Evolutionary conservation across 768 basidiomycete species (phyloP), one percentile per base, ranked within the genome.

Genomic region (Cystobasidium ongulense): DNA sequence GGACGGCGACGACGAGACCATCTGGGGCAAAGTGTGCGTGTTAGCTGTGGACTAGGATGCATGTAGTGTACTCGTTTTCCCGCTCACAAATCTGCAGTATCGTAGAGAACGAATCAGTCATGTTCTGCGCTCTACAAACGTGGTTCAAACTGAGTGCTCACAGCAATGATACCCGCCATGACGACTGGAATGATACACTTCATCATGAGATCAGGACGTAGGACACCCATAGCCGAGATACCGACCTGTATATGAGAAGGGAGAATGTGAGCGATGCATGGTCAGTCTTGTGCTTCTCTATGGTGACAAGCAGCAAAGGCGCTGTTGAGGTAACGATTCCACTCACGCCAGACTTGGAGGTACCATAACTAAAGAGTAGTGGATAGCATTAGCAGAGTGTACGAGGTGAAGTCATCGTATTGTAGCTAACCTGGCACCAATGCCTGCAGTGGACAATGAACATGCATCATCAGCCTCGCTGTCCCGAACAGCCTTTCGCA

Each of bases 81-180:
- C n/a, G 39, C 74, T 39, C 25, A 74, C 74, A 74, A 53, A 74
- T 74, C 74, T 74, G 70, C 38, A 46, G 13, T 8, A 62, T 18
- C 2, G 35, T n/a, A 54, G 10, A 21, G 1, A 4, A 53, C 17
- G 8, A 23, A 8, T 65, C 31, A 38, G 53, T 21, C 53, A 13
- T n/a, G 59, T 21, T 61, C 39, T 43, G 29, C 33, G 50, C 1
- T n/a, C 0, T 21, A n/a, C 52, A n/a, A 29, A 3, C 18, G 36
- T 29, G 54, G 25, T 17, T 35, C 21, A 52, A 50, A 17, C 23
- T 15, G 50, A 1, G 59, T 29, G 88, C 92, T 77, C 78, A 98
- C 95, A 81, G 91, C 95, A 84, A 98, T 96, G 84, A 98, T 98
- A 92, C 95, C 95, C 86, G 95, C 95, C 95, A 98, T 97, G 83